Evolutionary conservation across 2,329 filamentous ascomycete species (phyloP).

Genomic region (Ceratocystis lukuohia): DNA sequence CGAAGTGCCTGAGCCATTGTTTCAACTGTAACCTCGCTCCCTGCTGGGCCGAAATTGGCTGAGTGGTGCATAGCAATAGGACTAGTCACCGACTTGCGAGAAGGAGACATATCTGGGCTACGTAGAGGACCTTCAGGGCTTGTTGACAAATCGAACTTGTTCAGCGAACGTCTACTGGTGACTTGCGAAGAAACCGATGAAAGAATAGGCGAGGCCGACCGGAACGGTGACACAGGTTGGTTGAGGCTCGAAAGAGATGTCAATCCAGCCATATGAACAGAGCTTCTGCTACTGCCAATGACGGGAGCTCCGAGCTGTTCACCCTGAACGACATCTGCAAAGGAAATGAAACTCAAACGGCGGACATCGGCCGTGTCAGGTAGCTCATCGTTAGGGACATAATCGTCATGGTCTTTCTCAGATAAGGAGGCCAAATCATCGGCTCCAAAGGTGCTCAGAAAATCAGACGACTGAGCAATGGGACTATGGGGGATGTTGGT

Average conservation of each 20-base stretch:
- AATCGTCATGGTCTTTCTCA: constrained; percentile 41
- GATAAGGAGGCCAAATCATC: constrained; percentile 45
- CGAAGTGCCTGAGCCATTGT: constrained; percentile 85
- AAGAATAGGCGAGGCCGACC: constrained; percentile 24
- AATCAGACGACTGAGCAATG: constrained; percentile 29
- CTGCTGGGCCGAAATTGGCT: constrained; percentile 31
- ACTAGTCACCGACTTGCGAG: constrained; percentile 47
- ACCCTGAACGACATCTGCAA: constrained; percentile 84
- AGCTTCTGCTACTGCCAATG: constrained; percentile 47
- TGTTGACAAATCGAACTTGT: constrained; percentile 61
- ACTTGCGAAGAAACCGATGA: constrained; percentile 56
- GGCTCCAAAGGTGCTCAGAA: constrained; percentile 37
- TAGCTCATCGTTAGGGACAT: constrained; percentile 50
- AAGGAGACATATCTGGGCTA: constrained; percentile 56
- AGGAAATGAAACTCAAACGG: constrained; percentile 86
- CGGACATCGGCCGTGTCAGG: constrained; percentile 50
- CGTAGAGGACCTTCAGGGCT: constrained; percentile 3
- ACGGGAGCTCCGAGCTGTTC: constrained; percentile 53
- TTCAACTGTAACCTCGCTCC: constrained; percentile 69
- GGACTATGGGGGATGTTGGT: constrained; percentile 28
- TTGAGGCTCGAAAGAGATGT: constrained; percentile 44
- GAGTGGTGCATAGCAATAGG: constrained; percentile 39
- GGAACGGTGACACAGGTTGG: constrained; percentile 66
- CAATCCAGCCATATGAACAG: constrained; percentile 54
- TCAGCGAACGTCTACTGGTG: constrained; percentile 54